Evolutionary conservation across 306 rosid species (phyloP), one percentile per base, ranked within the genome.

Genomic region (Vigna nakashimae): DNA sequence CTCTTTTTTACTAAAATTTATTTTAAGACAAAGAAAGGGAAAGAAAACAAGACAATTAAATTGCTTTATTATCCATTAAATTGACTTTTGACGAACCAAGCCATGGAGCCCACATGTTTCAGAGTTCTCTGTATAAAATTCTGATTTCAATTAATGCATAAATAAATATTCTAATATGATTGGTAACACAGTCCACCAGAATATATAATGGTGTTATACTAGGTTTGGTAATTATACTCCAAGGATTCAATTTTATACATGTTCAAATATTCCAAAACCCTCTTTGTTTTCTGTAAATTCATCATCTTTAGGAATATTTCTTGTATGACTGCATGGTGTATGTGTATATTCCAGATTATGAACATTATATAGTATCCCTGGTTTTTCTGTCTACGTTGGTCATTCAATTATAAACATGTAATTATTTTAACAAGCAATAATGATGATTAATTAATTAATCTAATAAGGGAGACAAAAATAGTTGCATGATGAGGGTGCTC

Each of bases 291-390:
- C 40, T 24, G 69, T 75, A 72, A 69, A 56, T 75, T 66, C 59
- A 63, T 52, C 85, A 64, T 74, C 85, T 71, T 74, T 77, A 43
- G 69, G 90, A 82, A 87, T 88, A 88, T 83, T 69, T 76, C 82
- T 70, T 36, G 45, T 30, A 70, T 65, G 46, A 82, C 90, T 85
- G 85, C 85, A 83, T 78, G 68, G 53, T 46, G 50, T 8, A 50
- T 45, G 28, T 59, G 76, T 53, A 79, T 72, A 82, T 63, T 75
- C 82, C 46, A 7, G 22, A 53, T 57, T 56, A 80, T 17, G 2
- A 10, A 43, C 3, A 43, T 43, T 55, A 38, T 76, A 32, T 64
- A 9, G 15, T 45, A 45, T 65, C 74, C 76, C 18, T 34, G 4
- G 5, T 4, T 34, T 34, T 34, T 4, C 6, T 34, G 38, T 4